A percentile compares a stretch with the other conserved stretches of the same genome.
Conservation (phyloP, 2,329 filamentous ascomycete genomes). For the Colletotrichum sidae region DNA sequence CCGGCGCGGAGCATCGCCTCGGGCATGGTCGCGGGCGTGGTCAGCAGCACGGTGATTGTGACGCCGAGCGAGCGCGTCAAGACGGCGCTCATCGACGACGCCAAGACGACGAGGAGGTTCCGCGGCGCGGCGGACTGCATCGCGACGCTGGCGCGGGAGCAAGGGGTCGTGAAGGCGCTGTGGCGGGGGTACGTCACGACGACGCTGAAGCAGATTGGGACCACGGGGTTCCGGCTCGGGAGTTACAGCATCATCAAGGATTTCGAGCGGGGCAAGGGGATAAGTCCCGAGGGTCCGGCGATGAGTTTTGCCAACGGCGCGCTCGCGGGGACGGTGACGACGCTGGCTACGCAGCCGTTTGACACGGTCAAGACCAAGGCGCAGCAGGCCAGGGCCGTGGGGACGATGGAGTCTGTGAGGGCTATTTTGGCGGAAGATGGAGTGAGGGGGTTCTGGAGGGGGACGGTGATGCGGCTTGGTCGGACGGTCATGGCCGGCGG, state of each 20-base stretch:
- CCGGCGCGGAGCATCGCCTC: slow-evolving; percentile 22
- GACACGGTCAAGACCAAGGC: slow-evolving; percentile 30
- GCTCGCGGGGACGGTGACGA: slow-evolving; percentile 23
- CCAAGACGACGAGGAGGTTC: slow-evolving; percentile 20
- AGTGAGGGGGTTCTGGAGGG: slow-evolving; percentile 23
- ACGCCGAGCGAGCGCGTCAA: slow-evolving; percentile 29
- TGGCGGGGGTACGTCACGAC: slow-evolving; percentile 29
- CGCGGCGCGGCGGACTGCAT: slow-evolving; percentile 9
- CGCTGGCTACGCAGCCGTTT: slow-evolving; percentile 26
- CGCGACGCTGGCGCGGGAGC: slow-evolving; percentile 12
- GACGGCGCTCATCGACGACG: slow-evolving; percentile 30
- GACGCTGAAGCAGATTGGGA: slow-evolving; percentile 25
- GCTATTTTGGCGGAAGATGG: slow-evolving; percentile 24
- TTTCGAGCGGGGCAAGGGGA: slow-evolving; percentile 15
- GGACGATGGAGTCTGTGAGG: slow-evolving; percentile 21
- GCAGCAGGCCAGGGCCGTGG: slow-evolving; percentile 23
- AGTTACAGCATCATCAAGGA: slow-evolving; percentile 34
- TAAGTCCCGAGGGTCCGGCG: slow-evolving; percentile 7
- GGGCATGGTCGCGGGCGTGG: slow-evolving; percentile 19
- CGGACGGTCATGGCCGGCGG: slow-evolving; percentile 25
- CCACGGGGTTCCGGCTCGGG: slow-evolving; percentile 26
- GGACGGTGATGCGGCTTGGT: slow-evolving; percentile 23
- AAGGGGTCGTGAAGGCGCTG: slow-evolving; percentile 7
- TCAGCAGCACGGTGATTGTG: slow-evolving; percentile 25
- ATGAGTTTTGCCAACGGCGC: slow-evolving; percentile 32